Conservation (phyloP, 2,329 filamentous ascomycete genomes). For the Pseudogymnoascus sp. region DNA sequence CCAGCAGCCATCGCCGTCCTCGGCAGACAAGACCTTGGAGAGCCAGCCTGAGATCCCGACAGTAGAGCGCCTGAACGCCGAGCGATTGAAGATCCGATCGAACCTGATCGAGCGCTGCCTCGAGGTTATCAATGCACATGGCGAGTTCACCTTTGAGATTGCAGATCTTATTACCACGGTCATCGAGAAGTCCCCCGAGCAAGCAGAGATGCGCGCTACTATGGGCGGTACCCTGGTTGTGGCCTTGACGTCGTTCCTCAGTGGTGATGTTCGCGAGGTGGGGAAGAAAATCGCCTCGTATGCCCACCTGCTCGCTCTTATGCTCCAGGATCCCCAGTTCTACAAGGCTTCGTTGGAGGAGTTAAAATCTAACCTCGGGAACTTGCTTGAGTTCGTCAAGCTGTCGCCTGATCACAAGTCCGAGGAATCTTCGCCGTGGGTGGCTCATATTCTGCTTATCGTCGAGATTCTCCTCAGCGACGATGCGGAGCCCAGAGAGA, state of each 20-base stretch:
- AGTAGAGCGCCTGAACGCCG: conserved; percentile 70
- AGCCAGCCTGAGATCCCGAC: conserved; percentile 36
- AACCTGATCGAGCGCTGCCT: conserved; percentile 83
- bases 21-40: not conserved
- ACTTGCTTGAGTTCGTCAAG: conserved; percentile 72
- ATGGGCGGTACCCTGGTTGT: conserved; percentile 76
- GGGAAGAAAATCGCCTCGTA: conserved; percentile 74
- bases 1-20: conserved; percentile 13
- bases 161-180: conserved; percentile 76
- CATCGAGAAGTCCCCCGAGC: conserved; percentile 51
- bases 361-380: conserved; percentile 66
- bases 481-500: conserved; percentile 70
- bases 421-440: conserved; percentile 84
- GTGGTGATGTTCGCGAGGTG: conserved; percentile 41
- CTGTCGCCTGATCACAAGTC: conserved; percentile 55
- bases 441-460: conserved; percentile 81
- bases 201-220: conserved; percentile 51
- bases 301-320: conserved; percentile 80
- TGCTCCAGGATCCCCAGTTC: conserved; percentile 75
- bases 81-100: conserved; percentile 62
- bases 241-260: conserved; percentile 64
- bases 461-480: conserved; percentile 85
- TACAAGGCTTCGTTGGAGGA: conserved; percentile 68
- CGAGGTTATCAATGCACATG: conserved; percentile 80
- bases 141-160: conserved; percentile 82